These are phyloP conservation scores for Glebionis coronaria DNA, from an alignment of 129 eudicot genomes.

Conservation along the genomic window DNA sequence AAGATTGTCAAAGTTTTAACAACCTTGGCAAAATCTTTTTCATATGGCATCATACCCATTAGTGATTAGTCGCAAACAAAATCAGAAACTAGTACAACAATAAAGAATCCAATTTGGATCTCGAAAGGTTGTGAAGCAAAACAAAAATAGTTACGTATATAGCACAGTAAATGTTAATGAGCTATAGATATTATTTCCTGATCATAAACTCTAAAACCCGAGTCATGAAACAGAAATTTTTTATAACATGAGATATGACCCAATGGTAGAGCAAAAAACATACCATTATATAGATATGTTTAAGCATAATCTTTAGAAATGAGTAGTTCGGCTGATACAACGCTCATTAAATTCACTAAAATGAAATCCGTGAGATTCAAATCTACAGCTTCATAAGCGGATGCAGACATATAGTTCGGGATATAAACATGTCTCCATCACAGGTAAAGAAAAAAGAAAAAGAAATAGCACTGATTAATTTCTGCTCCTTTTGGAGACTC, in stretches of 20 bases:
- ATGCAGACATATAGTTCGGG: too few species aligned
- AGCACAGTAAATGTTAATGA: too few species aligned
- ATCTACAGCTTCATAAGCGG: too few species aligned
- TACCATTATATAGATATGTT: conserved; percentile 27
- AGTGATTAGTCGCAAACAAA: conserved; percentile 9
- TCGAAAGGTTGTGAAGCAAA: neutral
- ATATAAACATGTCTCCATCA: too few species aligned
- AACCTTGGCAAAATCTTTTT: conserved; percentile 9
- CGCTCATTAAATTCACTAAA: too few species aligned
- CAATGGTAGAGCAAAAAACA: conserved; percentile 4
- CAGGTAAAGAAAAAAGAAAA: too few species aligned
- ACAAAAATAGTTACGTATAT: too few species aligned
- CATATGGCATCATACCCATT: neutral
- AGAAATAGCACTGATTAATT: too few species aligned
- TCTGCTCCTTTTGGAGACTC: too few species aligned
- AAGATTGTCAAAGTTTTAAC: conserved; percentile 24
- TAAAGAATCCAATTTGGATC: neutral
- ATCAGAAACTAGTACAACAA: too few species aligned
- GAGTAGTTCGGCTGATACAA: neutral
- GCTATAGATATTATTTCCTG: neutral
- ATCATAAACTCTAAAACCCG: neutral
- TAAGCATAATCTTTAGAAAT: neutral
- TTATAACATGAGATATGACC: conserved; percentile 15
- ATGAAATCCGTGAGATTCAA: too few species aligned
- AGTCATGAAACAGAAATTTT: conserved; percentile 10